A percentile compares a stretch with the other conserved stretches of the same genome.
Conservation (phyloP, 23 red algal genomes). For the Gracilaria caudata region DNA sequence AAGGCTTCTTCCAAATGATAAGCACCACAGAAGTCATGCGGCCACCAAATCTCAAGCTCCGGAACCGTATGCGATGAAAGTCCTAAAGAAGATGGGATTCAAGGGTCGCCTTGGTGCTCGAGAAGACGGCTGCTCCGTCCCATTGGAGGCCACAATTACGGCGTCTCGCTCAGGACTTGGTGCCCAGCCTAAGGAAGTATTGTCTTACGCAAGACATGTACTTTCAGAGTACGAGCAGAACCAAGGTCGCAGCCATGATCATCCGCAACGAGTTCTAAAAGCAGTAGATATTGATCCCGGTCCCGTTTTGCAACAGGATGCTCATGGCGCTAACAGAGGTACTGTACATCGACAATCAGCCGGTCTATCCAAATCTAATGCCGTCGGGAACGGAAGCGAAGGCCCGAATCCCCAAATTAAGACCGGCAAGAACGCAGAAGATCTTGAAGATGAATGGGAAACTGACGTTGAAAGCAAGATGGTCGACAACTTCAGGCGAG, state of each 20-base stretch:
- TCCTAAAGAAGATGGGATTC: slow-evolving; percentile 73
- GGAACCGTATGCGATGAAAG: slow-evolving; percentile 22
- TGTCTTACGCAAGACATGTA: slow-evolving; percentile 3
- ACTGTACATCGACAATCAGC: neutral
- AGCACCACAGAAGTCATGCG: neutral
- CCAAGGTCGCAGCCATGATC: neutral
- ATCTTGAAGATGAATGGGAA: slow-evolving; percentile 37
- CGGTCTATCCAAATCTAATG: neutral
- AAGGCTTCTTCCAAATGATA: too few species aligned
- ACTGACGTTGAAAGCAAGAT: slow-evolving; percentile 27
- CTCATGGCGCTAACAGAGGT: neutral
- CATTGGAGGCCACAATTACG: slow-evolving; percentile 11
- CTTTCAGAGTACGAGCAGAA: slow-evolving; percentile 27
- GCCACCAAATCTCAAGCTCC: neutral
- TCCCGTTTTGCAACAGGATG: neutral
- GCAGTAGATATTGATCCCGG: slow-evolving; percentile 1
- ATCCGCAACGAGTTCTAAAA: neutral
- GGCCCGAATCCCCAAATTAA: neutral
- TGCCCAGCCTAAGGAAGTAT: neutral
- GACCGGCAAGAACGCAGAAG: neutral
- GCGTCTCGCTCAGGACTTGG: slow-evolving; percentile 33
- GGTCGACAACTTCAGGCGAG: slow-evolving; percentile 53
- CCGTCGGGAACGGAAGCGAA: neutral
- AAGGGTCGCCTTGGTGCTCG: slow-evolving; percentile 48
- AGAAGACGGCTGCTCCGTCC: slow-evolving; percentile 49